Percentiles rank a stretch among this genome's conserved stretches.
phyloP scores from a whole-genome alignment of 148 eudicot genomes.

The Talinum fruticosum region DNA sequence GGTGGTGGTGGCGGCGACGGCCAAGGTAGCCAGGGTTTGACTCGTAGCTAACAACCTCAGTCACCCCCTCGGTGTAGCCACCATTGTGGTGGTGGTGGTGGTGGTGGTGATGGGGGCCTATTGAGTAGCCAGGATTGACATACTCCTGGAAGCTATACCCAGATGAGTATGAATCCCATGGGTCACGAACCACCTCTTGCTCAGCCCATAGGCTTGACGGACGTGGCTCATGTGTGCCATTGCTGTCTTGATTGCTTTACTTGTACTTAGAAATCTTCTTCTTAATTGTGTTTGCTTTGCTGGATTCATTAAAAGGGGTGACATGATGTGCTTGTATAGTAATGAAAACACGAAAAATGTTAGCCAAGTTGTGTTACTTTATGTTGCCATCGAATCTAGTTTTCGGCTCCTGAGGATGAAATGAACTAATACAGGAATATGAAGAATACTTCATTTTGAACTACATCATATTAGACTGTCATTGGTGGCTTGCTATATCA shows the following conservation, averaged over 20 bases:
- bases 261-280: neutral
- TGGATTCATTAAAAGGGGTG: neutral
- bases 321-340: neutral
- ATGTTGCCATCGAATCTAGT: neutral
- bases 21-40: slow-evolving; percentile 29
- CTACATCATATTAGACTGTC: neutral
- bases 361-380: neutral
- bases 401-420: neutral
- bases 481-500: neutral
- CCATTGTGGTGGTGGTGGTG: slow-evolving; percentile 28
- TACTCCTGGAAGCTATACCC: slow-evolving; percentile 22
- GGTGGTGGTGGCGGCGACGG: slow-evolving; percentile 21
- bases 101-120: slow-evolving; percentile 23
- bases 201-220: slow-evolving; percentile 9
- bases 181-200: slow-evolving; percentile 25
- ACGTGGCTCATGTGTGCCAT: slow-evolving; percentile 22
- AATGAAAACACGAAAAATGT: neutral
- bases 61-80: slow-evolving; percentile 10
- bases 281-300: neutral
- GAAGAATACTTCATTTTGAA: neutral
- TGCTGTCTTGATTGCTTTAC: neutral
- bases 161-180: slow-evolving; percentile 29
- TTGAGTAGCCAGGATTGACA: slow-evolving; percentile 17
- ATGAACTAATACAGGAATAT: neutral
- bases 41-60: slow-evolving; percentile 25